Base-by-base conservation (phyloP, 148 eudicot species). In the Nepenthes gracilis region DNA sequence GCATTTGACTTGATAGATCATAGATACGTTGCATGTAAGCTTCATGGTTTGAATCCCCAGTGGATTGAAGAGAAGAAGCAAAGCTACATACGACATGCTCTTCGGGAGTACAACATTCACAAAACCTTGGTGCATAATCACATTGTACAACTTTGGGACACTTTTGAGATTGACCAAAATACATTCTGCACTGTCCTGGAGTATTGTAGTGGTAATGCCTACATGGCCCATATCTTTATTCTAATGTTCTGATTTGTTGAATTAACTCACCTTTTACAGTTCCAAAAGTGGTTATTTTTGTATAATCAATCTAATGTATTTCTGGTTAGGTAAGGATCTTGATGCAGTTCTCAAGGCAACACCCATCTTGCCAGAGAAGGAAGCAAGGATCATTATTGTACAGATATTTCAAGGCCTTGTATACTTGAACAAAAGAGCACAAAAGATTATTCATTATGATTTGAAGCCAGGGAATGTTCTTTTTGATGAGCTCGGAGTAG, bases 31-130 rank as follows among this genome's bases (percentile, higher is more conserved):
- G 98, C 98, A 10, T 93, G 98, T 78, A 93, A 93, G 83, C 96
- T 93, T 69, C 98, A 93, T 75, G 96, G 98, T 58, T 64, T 93
- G 68, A 82, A 88, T 79, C 84, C 91, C 47, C 90, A 93, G 57
- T 93, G 98, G 98, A 88, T 91, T 66, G 98, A 93, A 81, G 98
- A 93, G 45, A 93, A 93, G 81, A 93, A 93, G 78, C 96, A 88
- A 86, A 93, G 96, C 71, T 93, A 93, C 73, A 80, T 88, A 68
- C 75, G 98, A 55, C 98, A 93, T 79, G 98, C 98, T 64, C 82
- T 93, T 72, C 81, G 98, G 55, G 98, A 93, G 65, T 93, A 93
- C 77, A 89, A 93, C 70, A 93, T 93, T 78, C 98, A 93, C 80
- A 93, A 93, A 81, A 86, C 85, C 53, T 78, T 93, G 78, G 87